phyloP scores from a whole-genome alignment of 176 grass and related monocot genomes.

The Triticum monococcum region DNA sequence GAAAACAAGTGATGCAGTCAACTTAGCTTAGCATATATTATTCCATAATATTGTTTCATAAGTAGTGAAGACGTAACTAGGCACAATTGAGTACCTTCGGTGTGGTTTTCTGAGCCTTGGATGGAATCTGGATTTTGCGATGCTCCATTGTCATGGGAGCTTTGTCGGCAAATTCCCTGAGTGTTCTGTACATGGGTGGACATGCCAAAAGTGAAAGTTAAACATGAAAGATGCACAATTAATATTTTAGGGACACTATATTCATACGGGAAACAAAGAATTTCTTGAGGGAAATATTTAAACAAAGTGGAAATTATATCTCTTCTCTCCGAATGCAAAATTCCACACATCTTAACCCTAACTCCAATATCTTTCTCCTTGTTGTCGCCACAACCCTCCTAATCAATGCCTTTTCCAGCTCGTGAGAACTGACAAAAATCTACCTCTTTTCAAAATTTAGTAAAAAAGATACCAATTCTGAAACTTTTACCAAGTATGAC shows the following conservation, averaged over 20 bases:
- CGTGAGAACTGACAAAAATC: too few species aligned
- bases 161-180: not conserved
- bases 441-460: too few species aligned
- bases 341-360: too few species aligned
- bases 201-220: not conserved
- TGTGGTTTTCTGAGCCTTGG: not conserved
- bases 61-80: not conserved
- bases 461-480: too few species aligned
- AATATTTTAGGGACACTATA: not conserved
- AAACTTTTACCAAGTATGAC: too few species aligned
- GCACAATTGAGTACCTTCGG: conserved; percentile 22
- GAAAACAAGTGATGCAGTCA: not conserved
- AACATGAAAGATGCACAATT: not conserved
- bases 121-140: not conserved
- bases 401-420: too few species aligned
- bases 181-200: not conserved
- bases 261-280: too few species aligned
- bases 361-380: too few species aligned
- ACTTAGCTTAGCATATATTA: not conserved
- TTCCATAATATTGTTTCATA: not conserved
- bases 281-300: too few species aligned
- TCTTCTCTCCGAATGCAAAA: too few species aligned
- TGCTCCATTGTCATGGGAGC: not conserved
- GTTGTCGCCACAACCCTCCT: too few species aligned
- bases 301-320: too few species aligned